Evolutionary conservation across 345 rosid genomes (phyloP), one percentile per base, ranked within the genome.

Genomic region (Bretschneidera sinensis): DNA sequence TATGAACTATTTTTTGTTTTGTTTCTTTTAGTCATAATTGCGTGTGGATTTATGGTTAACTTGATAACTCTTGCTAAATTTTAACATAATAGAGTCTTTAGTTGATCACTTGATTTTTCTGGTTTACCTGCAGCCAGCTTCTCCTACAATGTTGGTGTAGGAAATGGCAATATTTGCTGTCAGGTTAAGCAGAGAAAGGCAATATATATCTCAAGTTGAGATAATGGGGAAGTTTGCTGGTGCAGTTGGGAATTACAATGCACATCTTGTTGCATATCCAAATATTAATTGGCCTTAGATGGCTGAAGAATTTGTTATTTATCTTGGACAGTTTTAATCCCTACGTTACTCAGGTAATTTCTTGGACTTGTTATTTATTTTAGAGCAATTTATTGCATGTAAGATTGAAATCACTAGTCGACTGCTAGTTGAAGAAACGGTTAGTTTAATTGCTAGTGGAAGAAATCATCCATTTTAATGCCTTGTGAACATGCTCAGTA

Each of bases 181-280:
- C 59, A 81, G 97, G 74, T 78, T 95, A 76, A 82, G 91, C 51
- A 79, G 83, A 77, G 95, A 83, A 83, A 81, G 81, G 78, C 75
- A 74, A 64, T 79, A 78, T 64, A 81, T 91, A 73, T 74, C 89
- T 51, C 83, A 81, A 68, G 90, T 81, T 51, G 78, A 83, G 76
- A 75, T 95, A 23, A 85, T 83, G 74, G 99, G 97, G 55, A 94
- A 94, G 74, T 88, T 88, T 80, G 95, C 95, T 39, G 99, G 99
- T 73, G 95, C 97, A 54, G 92, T 91, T 70, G 99, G 99, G 50
- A 94, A 90, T 62, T 91, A 86, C 76, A 95, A 91, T 67, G 95
- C 96, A n/a, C 99, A 91, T 69, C 63, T 94, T 22, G 76, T 80
- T 54, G 97, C 97, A 22, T 91, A 94, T 85, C 85, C 96, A 18